Percentiles rank a stretch among this genome's conserved stretches.
phyloP scores from a whole-genome alignment of 192 early-diverging fungal genomes.

The Backusella morwellensis region DNA sequence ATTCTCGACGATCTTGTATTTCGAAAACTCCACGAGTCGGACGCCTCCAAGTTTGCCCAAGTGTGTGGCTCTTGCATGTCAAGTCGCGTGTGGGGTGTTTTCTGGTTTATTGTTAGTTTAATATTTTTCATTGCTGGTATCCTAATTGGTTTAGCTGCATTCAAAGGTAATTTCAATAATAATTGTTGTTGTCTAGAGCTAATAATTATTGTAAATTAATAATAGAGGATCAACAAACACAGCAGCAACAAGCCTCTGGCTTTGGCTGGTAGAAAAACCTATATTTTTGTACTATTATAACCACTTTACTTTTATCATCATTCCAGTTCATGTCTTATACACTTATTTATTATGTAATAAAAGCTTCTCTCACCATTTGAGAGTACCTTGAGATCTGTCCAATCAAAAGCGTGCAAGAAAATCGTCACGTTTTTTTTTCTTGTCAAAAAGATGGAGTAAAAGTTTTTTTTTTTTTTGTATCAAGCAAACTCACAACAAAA shows the following conservation, averaged over 20 bases:
- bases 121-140: conserved; percentile 79
- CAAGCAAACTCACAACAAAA: not conserved
- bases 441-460: not conserved
- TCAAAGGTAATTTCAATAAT: conserved; percentile 53
- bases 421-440: not conserved
- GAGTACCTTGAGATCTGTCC: not conserved
- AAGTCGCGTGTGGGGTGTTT: conserved; percentile 82
- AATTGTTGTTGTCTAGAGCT: not conserved
- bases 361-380: not conserved
- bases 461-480: not conserved
- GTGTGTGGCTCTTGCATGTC: conserved; percentile 66
- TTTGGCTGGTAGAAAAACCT: conserved; percentile 32
- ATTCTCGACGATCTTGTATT: conserved; percentile 92
- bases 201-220: not conserved
- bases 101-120: conserved; percentile 89
- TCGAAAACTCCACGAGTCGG: conserved; percentile 93
- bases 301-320: not conserved
- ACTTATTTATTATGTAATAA: not conserved
- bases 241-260: conserved; percentile 30
- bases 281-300: not conserved
- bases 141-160: conserved; percentile 73
- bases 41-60: conserved; percentile 84
- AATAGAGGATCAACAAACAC: conserved; percentile 30
- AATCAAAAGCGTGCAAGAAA: not conserved
- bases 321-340: not conserved